These are phyloP conservation scores for Scopulariopsis brevicaulis DNA, from an alignment of 2,329 filamentous ascomycete genomes.

Conservation along the genomic window DNA sequence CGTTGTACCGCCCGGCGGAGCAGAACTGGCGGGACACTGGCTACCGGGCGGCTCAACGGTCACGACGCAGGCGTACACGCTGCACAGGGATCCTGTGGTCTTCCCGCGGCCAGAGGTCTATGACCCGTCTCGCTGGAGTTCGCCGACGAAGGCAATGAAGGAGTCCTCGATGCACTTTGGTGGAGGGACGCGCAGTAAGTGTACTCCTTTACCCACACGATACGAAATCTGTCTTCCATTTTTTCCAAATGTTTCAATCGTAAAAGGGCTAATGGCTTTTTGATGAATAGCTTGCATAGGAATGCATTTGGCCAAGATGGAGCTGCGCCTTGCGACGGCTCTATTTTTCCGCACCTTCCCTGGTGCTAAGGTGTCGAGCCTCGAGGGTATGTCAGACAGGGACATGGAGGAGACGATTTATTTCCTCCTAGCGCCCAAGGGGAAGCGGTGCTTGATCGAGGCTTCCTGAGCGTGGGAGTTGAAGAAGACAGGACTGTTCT, in stretches of 20 bases:
- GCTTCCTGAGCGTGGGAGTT: not conserved
- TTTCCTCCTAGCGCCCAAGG: constrained; percentile 21
- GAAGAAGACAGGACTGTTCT: too few species aligned
- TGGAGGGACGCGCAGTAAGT: constrained; percentile 31
- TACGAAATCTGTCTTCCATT: too few species aligned
- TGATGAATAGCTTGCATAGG: constrained; percentile 34
- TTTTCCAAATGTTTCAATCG: too few species aligned
- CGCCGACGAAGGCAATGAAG: constrained; percentile 26
- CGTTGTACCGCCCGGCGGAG: constrained; percentile 24
- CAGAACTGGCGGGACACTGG: constrained; percentile 22
- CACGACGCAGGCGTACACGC: constrained; percentile 30
- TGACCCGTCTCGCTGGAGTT: constrained; percentile 24
- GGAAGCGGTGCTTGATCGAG: constrained; percentile 14
- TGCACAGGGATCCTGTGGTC: constrained; percentile 28
- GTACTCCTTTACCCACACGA: not conserved
- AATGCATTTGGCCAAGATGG: constrained; percentile 43
- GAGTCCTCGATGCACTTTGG: constrained; percentile 40
- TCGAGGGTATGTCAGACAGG: constrained; percentile 20
- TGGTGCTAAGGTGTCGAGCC: constrained; percentile 15
- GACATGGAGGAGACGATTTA: constrained; percentile 20
- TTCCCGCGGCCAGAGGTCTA: constrained; percentile 15
- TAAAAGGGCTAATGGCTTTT: not conserved
- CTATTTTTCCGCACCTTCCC: constrained; percentile 39
- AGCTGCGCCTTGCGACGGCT: constrained; percentile 37
- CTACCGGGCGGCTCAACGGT: constrained; percentile 27